Evolutionary conservation across 2,329 filamentous ascomycete species (phyloP), one percentile per base, ranked within the genome.

Genomic region (Fusarium sterilihyphosum): DNA sequence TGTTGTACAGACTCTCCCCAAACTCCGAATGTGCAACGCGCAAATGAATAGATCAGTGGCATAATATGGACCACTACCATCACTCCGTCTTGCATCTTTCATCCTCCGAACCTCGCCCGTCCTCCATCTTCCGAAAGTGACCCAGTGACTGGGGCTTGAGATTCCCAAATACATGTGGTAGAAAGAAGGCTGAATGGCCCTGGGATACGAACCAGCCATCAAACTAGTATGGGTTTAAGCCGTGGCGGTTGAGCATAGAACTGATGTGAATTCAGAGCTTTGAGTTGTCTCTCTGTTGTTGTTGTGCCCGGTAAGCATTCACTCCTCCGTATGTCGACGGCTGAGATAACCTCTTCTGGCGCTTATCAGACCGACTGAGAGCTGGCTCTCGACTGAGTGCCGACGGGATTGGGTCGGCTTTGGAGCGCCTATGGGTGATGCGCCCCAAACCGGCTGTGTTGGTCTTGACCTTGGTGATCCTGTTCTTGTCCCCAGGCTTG

Each of bases 301-400:
- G 58, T 47, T 73, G 61, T 17, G 73, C 73, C 44, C 78, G 66
- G 40, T 68, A 81, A 11, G 68, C 75, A 47, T 81, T 81, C 2
- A 81, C 75, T 8, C 80, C 80, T 16, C 66, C 68, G 22, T 79
- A 81, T 3, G 57, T 53, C 4, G 69, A 58, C 18, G 72, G 40
- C 6, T 66, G 67, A 24, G 67, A 6, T n/a, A 33, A 17, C 47
- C 59, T 61, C 29, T 70, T 69, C 29, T 62, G 26, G 24, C 52
- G 50, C 54, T 72, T 61, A 33, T 72, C 47, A n/a, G 63, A 43
- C 6, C 64, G 63, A 22, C 60, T 37, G 20, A 56, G 31, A 5
- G 26, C n/a, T 26, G 33, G 10, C 31, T 54, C 38, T 14, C 24
- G 57, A 14, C 8, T 16, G 4, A 6, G 5, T 11, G 31, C 41